Evolutionary conservation across 2,329 filamentous ascomycete genomes (phyloP).

Genomic region (Harringtonia aguacate): DNA sequence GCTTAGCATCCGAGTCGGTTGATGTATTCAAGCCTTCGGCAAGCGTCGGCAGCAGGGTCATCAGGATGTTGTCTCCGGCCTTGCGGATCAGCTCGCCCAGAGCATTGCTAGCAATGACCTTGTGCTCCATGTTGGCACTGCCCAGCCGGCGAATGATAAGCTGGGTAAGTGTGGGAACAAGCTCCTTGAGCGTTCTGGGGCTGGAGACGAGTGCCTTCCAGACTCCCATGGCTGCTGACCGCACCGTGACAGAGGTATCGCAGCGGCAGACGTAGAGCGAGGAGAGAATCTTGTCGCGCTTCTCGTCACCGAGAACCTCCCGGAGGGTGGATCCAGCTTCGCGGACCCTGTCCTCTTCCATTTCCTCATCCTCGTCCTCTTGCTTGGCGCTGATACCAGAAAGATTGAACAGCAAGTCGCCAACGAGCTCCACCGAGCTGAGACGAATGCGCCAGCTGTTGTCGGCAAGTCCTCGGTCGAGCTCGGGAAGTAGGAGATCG

Average conservation of each 20-base stretch:
- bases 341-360: conserved; percentile 63
- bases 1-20: conserved; percentile 83
- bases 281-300: conserved; percentile 94
- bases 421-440: conserved; percentile 94
- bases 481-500: conserved; percentile 83
- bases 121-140: conserved; percentile 96
- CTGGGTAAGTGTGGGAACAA: conserved; percentile 89
- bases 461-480: conserved; percentile 93
- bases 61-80: conserved; percentile 85
- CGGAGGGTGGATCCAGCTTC: conserved; percentile 90
- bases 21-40: conserved; percentile 84
- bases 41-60: conserved; percentile 78
- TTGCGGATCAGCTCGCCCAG: conserved; percentile 94
- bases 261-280: conserved; percentile 94
- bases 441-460: conserved; percentile 96
- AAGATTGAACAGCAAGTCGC: conserved; percentile 93
- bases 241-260: conserved; percentile 87
- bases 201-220: conserved; percentile 96
- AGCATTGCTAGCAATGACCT: conserved; percentile 95
- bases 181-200: conserved; percentile 84
- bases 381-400: conserved; percentile 76
- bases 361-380: conserved; percentile 66
- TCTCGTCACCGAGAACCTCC: conserved; percentile 89
- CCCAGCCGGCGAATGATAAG: conserved; percentile 89
- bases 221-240: conserved; percentile 78